A percentile compares a stretch with the other conserved stretches of the same genome.
phyloP scores from a whole-genome alignment of 306 rosid genomes.

The Medicago ruthenica region DNA sequence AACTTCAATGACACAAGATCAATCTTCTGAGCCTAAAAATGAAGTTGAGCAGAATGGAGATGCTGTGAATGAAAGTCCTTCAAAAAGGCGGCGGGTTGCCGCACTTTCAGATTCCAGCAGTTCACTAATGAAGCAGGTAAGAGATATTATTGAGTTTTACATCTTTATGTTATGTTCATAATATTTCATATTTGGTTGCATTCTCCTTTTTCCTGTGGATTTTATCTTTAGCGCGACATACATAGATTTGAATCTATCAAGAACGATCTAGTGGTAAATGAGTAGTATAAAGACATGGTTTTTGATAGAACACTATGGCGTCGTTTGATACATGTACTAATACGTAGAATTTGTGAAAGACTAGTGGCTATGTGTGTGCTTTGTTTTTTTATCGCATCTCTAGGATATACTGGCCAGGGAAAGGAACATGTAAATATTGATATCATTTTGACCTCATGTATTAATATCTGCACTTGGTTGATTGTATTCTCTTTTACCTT shows the following conservation, averaged over 20 bases:
- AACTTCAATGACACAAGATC: constrained; percentile 52
- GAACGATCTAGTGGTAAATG: no score
- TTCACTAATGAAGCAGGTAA: constrained; percentile 84
- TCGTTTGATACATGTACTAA: background rate
- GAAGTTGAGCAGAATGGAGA: constrained; percentile 65
- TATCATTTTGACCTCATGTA: constrained; percentile 12
- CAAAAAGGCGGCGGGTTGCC: constrained; percentile 63
- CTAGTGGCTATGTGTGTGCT: constrained; percentile 16
- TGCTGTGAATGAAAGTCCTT: constrained; percentile 60
- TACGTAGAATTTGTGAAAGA: constrained; percentile 29
- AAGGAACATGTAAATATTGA: background rate
- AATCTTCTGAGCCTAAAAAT: constrained; percentile 48
- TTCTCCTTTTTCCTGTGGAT: constrained; percentile 23
- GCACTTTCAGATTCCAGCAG: constrained; percentile 65
- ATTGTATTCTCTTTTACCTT: background rate
- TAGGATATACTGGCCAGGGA: background rate
- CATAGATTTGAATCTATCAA: no score
- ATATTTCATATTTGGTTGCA: constrained; percentile 15
- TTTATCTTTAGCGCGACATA: constrained; percentile 6
- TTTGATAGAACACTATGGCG: no score
- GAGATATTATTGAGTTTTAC: constrained; percentile 19
- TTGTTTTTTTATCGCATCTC: constrained; percentile 20
- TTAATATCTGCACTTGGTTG: constrained; percentile 12
- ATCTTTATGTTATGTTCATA: constrained; percentile 19
- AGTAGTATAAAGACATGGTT: no score